Evolutionary conservation across 176 grass and related monocot genomes (phyloP), one percentile per base, ranked within the genome.

Genomic region (Musa acuminata): DNA sequence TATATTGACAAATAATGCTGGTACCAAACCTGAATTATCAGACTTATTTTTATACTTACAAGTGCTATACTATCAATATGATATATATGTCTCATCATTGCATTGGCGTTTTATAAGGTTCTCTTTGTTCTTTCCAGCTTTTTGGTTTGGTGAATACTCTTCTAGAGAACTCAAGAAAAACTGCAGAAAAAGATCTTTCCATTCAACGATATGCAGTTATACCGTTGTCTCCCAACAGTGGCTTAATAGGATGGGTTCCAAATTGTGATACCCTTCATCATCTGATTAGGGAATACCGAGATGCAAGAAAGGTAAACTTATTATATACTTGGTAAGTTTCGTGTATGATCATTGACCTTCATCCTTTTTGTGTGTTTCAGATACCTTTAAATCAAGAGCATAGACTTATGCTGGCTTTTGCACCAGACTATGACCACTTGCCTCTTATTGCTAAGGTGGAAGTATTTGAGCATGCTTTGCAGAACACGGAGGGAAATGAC

Each of bases 351-450:
- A 50, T 11, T 25, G 7, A 22, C 9, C 12, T 55, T 12, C 49
- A 13, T 73, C 8, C 13, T 63, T 20, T 53, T 35, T 67, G 10
- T 69, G 76, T 65, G 64, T 72, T 86, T 55, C 79, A 98, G 90
- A 91, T 98, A 83, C 90, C 89, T 77, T 88, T 98, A 73, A 98
- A 98, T 88, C 94, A 98, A 79, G 95, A 98, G 74, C 90, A 98
- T 79, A 85, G 86, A 76, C 80, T 87, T 83, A 98, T 98, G 95
- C 55, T 98, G 65, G 88, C 85, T 60, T 98, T 98, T 87, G 90
- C 95, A 84, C 95, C 95, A 0, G 88, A 98, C 85, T 98, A 98
- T 80, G 95, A 98, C 67, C 80, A 93, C 78, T 87, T 93, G 73
- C 90, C 95, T 27, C 88, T 98, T 63, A 91, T 98, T 55, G 88